Conservation (phyloP, 371 early-diverging fungal species). For the Sporodiniella umbellata region DNA sequence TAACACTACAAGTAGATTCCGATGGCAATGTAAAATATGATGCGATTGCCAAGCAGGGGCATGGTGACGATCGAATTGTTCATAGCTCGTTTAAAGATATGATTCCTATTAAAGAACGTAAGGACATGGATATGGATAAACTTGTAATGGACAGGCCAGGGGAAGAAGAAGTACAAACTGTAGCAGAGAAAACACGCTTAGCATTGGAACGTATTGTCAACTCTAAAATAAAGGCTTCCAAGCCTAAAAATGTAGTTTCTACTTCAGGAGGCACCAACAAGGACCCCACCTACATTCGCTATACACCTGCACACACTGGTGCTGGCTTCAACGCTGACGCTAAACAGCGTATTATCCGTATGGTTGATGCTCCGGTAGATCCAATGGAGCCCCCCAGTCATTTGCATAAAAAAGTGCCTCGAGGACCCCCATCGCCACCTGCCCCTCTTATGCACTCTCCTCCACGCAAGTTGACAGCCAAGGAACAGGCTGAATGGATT, state of each 20-base stretch:
- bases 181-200: conserved; percentile 81
- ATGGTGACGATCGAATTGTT: conserved; percentile 67
- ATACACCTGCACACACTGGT: conserved; percentile 81
- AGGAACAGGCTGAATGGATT: conserved; percentile 94
- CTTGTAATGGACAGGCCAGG: conserved; percentile 73
- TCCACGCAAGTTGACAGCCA: conserved; percentile 90
- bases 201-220: conserved; percentile 91
- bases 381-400: conserved; percentile 95
- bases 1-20: conserved; percentile 87
- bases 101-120: conserved; percentile 72
- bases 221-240: conserved; percentile 67
- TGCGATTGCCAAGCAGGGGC: conserved; percentile 81
- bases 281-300: conserved; percentile 83
- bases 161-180: conserved; percentile 75
- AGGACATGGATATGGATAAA: conserved; percentile 69
- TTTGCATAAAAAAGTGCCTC: conserved; percentile 88
- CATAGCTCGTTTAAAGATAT: conserved; percentile 85
- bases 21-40: conserved; percentile 91
- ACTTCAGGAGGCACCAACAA: conserved; percentile 52
- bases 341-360: conserved; percentile 82
- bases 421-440: conserved; percentile 89
- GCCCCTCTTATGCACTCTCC: conserved; percentile 97
- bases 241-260: conserved; percentile 60
- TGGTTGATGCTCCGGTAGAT: conserved; percentile 94
- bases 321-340: conserved; percentile 65